A percentile compares a stretch with the other conserved stretches of the same genome.
These are phyloP conservation scores for Pseudogymnoascus sp. DNA, from an alignment of 2,329 filamentous ascomycete genomes.

Conservation along the genomic window DNA sequence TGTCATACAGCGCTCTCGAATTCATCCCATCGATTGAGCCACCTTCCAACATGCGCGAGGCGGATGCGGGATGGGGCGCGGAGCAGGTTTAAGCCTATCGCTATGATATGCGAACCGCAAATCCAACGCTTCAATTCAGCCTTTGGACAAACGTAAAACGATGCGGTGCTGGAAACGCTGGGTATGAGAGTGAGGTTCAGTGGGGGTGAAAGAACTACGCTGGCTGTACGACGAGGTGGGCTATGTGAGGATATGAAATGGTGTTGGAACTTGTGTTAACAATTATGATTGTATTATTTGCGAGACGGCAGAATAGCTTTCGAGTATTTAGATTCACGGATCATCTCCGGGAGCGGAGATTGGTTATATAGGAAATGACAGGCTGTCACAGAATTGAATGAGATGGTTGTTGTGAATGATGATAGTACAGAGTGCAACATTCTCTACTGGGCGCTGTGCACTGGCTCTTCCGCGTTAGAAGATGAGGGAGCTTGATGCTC, in stretches of 20 bases:
- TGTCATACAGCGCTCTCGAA: slow-evolving; percentile 67
- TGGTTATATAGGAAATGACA: background rate
- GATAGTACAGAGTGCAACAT: no score
- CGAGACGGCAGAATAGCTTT: background rate
- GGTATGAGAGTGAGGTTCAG: background rate
- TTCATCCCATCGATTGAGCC: slow-evolving; percentile 70
- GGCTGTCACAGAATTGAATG: background rate
- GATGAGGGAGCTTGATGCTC: no score
- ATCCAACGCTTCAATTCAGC: background rate
- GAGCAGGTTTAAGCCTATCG: slow-evolving; percentile 23
- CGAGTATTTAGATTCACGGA: background rate
- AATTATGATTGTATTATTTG: slow-evolving; percentile 3
- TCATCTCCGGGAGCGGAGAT: slow-evolving; percentile 1
- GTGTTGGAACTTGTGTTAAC: slow-evolving; percentile 3
- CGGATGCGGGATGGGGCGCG: slow-evolving; percentile 27
- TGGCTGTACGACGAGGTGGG: background rate
- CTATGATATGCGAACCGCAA: background rate
- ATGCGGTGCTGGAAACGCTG: background rate
- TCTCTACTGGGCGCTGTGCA: no score
- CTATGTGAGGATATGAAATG: background rate
- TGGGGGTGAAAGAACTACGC: background rate
- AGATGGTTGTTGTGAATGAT: background rate
- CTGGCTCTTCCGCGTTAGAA: no score
- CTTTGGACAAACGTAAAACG: background rate
- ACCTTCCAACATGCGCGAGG: slow-evolving; percentile 46